Evolutionary conservation across 2,329 filamentous ascomycete species (phyloP).

Genomic region (Aspergillus cejpii): DNA sequence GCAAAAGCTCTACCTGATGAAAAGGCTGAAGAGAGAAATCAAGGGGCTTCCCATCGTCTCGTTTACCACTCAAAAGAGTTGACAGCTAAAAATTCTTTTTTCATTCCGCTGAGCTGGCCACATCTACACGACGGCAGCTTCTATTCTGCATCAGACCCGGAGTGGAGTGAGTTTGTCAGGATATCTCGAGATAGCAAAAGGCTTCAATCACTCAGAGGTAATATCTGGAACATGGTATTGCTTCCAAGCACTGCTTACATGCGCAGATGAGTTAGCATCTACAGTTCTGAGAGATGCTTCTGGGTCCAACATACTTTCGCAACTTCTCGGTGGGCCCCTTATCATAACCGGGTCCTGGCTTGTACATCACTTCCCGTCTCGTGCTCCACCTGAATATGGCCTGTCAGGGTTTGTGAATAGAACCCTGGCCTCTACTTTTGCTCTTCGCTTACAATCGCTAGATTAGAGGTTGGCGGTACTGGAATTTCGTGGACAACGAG

Average conservation of each 20-base stretch:
- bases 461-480: constrained; percentile 24
- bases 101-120: constrained; percentile 56
- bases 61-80: constrained; percentile 10
- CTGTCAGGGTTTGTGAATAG: constrained; percentile 50
- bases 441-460: constrained; percentile 14
- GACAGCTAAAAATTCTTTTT: constrained; percentile 45
- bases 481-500: constrained; percentile 25
- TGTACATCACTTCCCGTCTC: constrained; percentile 54
- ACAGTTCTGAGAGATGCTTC: constrained; percentile 41
- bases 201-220: constrained; percentile 44
- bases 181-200: constrained; percentile 50
- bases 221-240: constrained; percentile 13
- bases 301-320: constrained; percentile 40
- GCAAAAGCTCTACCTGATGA: constrained; percentile 6
- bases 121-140: constrained; percentile 26
- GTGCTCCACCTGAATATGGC: constrained; percentile 54
- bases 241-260: constrained; percentile 8
- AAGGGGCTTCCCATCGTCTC: not conserved
- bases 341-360: constrained; percentile 52
- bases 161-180: constrained; percentile 56
- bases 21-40: not conserved
- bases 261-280: constrained; percentile 43
- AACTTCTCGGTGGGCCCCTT: constrained; percentile 45
- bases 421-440: not conserved
- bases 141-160: constrained; percentile 47